Conservation (phyloP, 106 monocot genomes). For the Dioscorea zingiberensis region DNA sequence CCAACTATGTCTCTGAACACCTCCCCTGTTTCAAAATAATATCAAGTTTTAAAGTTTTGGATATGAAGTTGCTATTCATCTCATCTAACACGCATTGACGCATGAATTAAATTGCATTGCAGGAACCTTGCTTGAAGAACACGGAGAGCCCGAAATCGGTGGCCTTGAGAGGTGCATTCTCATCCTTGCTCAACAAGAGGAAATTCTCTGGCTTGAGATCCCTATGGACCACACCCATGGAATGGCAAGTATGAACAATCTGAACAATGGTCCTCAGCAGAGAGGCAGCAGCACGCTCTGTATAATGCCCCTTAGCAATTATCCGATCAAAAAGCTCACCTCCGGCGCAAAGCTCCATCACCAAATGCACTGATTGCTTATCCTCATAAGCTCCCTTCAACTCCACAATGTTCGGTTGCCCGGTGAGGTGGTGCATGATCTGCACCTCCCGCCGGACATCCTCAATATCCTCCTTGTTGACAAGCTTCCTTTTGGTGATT, state of each 20-base stretch:
- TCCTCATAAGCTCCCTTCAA: slow-evolving; percentile 54
- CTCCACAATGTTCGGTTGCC: slow-evolving; percentile 59
- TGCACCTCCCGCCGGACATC: slow-evolving; percentile 61
- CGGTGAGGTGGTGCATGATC: slow-evolving; percentile 68
- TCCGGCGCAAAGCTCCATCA: slow-evolving; percentile 54
- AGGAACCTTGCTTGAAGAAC: slow-evolving; percentile 64
- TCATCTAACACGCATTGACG: not conserved
- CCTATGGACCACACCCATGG: slow-evolving; percentile 64
- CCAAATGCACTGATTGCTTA: slow-evolving; percentile 50
- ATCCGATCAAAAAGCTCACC: slow-evolving; percentile 48
- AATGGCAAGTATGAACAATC: slow-evolving; percentile 55
- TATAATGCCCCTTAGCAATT: slow-evolving; percentile 41
- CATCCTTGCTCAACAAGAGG: slow-evolving; percentile 46
- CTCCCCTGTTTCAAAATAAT: slow-evolving; percentile 24
- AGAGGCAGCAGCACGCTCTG: slow-evolving; percentile 36
- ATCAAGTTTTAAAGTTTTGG: not conserved
- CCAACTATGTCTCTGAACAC: slow-evolving; percentile 60
- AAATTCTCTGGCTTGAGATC: slow-evolving; percentile 76
- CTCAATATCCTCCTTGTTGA: slow-evolving; percentile 48
- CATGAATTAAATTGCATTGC: not conserved
- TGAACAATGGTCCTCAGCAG: slow-evolving; percentile 52
- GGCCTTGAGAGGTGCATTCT: slow-evolving; percentile 46
- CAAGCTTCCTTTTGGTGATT: slow-evolving; percentile 53
- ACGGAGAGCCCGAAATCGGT: slow-evolving; percentile 67
- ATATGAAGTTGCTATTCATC: not conserved